A percentile compares a stretch with the other conserved stretches of the same genome.
Conservation (phyloP, 306 rosid species). For the Citrullus mucosospermus region DNA sequence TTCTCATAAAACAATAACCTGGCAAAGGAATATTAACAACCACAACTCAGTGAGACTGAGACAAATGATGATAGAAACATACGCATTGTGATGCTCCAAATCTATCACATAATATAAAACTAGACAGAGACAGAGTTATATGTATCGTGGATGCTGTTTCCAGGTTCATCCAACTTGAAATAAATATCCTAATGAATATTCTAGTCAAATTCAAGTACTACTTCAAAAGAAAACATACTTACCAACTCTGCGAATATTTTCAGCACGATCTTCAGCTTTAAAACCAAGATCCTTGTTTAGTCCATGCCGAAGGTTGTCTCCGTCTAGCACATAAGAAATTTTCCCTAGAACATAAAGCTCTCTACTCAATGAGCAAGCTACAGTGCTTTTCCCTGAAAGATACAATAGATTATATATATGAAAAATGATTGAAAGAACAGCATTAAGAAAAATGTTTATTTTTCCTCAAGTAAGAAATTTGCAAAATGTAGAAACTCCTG, state of each 20-base stretch:
- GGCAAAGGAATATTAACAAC: neutral
- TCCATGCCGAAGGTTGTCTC: constrained; percentile 87
- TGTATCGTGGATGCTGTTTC: neutral
- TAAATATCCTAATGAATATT: neutral
- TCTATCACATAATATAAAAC: neutral
- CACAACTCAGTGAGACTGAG: neutral
- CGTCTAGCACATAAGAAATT: constrained; percentile 72
- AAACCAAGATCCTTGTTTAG: constrained; percentile 67
- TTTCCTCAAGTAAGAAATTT: neutral
- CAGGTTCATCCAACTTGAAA: neutral
- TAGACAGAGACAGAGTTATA: neutral
- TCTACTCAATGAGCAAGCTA: constrained; percentile 61
- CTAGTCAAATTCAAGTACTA: neutral
- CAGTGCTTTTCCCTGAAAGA: constrained; percentile 66
- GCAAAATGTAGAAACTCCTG: neutral
- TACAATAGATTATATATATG: neutral
- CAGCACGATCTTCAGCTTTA: constrained; percentile 61
- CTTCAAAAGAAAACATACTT: constrained; percentile 14
- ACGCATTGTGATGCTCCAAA: neutral
- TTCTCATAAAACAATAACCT: neutral
- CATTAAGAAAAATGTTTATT: neutral
- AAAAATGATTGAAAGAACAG: neutral
- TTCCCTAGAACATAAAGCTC: constrained; percentile 53
- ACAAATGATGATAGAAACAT: neutral
- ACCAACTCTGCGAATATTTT: constrained; percentile 86